Evolutionary conservation across 768 basidiomycete species (phyloP).

Genomic region (Leucosporidium creatinivorum): DNA sequence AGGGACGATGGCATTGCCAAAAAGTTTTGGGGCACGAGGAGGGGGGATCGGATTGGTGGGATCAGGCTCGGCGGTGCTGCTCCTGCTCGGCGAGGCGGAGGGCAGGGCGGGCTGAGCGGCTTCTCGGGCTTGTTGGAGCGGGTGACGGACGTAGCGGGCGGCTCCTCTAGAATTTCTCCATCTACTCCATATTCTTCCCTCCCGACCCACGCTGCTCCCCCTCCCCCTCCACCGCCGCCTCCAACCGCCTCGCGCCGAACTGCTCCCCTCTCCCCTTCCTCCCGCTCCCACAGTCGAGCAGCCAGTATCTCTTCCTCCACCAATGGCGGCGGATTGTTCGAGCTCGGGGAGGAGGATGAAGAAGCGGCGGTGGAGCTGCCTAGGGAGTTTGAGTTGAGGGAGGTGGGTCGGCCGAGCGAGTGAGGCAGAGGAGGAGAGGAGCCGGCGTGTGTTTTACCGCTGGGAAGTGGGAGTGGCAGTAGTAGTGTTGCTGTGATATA

Average conservation of each 20-base stretch:
- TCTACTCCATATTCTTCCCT: too few species aligned
- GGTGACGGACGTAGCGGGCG: neutral
- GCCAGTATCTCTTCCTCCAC: slow-evolving; percentile 1
- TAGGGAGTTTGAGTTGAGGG: slow-evolving; percentile 4
- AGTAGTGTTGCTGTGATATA: too few species aligned
- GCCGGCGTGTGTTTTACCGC: too few species aligned
- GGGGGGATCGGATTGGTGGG: slow-evolving; percentile 9
- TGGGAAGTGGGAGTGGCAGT: too few species aligned
- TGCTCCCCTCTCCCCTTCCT: too few species aligned
- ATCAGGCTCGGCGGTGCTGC: neutral
- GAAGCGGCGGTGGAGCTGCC: slow-evolving; percentile 15
- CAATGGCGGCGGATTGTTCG: slow-evolving; percentile 1
- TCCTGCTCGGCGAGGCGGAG: neutral
- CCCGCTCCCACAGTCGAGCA: too few species aligned
- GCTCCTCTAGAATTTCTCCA: too few species aligned
- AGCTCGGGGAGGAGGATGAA: slow-evolving; percentile 7
- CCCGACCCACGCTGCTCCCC: too few species aligned
- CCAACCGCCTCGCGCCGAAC: too few species aligned
- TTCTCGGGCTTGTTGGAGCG: neutral
- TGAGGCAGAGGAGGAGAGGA: too few species aligned
- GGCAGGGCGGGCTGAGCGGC: neutral
- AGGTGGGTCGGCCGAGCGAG: too few species aligned
- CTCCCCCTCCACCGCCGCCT: too few species aligned
- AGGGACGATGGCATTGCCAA: slow-evolving; percentile 5
- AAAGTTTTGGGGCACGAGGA: slow-evolving; percentile 14